Evolutionary conservation across 805 yeast species (phyloP), one percentile per base, ranked within the genome.

Genomic region (Saccharomyces jurei): DNA sequence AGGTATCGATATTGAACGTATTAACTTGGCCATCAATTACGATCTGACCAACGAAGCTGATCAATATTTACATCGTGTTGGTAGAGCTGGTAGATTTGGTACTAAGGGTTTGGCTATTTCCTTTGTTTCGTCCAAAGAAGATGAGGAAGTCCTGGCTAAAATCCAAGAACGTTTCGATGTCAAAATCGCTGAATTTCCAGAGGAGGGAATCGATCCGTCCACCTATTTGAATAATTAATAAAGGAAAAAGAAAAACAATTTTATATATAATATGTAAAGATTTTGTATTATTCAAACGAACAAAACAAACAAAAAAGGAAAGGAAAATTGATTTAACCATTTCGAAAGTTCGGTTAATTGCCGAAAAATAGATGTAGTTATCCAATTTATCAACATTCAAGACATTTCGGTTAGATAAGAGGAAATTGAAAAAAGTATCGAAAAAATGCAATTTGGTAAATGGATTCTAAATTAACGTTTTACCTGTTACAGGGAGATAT

Each of bases 41-140:
- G 99, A 92, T 76, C 78, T 92, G 79, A 97, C 99, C 65, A 79
- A 75, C 61, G 97, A 91, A 77, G 96, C 98, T 60, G 98, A 92
- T 75, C 97, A 94, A 76, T 92, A 94, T 76, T 82, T 92, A 72
- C 99, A 92, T 80, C 89, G 99, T 79, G 99, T 92, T 60, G 99
- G 99, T 71, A 90, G 99, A 83, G 99, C 99, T 63, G 99, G 99
- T 77, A 91, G 99, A 82, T 92, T 92, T 68, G 99, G 99, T 79
- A 92, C 99, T 71, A 92, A 92, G 79, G 99, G 99, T 78, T 83
- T 94, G 66, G 96, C 97, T 52, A 81, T 94, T 56, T 89, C 97
- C 46, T 88, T 92, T 61, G 94, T 94, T 53, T 79, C 94, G 47
- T 79, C 84, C 56, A 87, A 83, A 66, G 92, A 84, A 60, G 99